Evolutionary conservation across 2,329 filamentous ascomycete genomes (phyloP).

Genomic region (Aspergillus aculeatinus): DNA sequence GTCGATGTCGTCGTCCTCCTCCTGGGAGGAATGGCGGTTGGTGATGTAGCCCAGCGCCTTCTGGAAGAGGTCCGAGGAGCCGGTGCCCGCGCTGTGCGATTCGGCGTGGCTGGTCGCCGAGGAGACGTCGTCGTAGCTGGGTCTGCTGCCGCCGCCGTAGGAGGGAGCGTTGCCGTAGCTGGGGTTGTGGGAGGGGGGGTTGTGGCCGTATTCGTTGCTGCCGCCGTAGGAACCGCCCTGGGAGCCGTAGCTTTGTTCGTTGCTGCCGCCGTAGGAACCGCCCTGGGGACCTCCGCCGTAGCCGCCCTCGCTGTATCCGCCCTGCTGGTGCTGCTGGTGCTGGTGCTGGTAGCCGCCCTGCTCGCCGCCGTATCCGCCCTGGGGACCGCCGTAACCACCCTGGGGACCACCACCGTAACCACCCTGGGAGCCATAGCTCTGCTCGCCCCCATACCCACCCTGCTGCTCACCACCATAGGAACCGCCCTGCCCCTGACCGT

Average conservation of each 20-base stretch:
- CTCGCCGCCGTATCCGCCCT: background rate
- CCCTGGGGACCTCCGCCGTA: background rate
- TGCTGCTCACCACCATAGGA: background rate
- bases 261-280: background rate
- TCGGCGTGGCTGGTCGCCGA: slow-evolving; percentile 57
- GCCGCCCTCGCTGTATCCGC: no score
- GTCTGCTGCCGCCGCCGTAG: background rate
- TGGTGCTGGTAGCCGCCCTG: background rate
- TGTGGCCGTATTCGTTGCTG: background rate
- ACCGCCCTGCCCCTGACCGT: background rate
- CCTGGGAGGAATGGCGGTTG: slow-evolving; percentile 51
- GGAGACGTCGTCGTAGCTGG: slow-evolving; percentile 51
- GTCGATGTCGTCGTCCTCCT: slow-evolving; percentile 53
- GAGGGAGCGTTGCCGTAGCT: background rate
- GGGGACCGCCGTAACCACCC: background rate
- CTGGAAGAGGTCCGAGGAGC: slow-evolving; percentile 54
- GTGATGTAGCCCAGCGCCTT: slow-evolving; percentile 55
- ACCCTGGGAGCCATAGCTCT: background rate
- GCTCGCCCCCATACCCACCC: background rate
- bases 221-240: background rate
- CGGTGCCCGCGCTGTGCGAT: slow-evolving; percentile 51
- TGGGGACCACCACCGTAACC: background rate
- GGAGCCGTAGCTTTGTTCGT: background rate
- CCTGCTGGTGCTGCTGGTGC: background rate
- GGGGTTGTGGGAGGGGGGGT: background rate